Base-by-base conservation (phyloP, 2,329 filamentous ascomycete genomes). In the Sphaerulina populicola region DNA sequence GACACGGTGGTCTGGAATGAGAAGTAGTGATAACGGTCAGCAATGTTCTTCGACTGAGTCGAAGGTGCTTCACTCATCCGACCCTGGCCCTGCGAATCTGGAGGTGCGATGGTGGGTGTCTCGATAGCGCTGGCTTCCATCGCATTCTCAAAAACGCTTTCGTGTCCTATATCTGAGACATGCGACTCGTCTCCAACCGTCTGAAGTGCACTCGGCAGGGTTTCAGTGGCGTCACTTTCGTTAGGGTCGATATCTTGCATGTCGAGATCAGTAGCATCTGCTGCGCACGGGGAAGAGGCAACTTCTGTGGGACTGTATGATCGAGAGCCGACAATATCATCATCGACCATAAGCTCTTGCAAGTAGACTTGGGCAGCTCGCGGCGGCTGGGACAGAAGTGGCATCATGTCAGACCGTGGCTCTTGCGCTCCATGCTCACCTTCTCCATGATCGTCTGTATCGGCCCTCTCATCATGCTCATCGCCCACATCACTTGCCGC, bases 1-100 rank as follows among this genome's bases (percentile, higher is more conserved):
- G 57, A 49, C 4, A 29, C 48, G 5, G 30, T 39, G 2, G 54
- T 46, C 37, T 57, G 52, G 23, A 57, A 54, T 12, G 54, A 57
- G 37, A 55, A 52, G 40, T 53, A 51, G 35, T 46, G 41, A 33
- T 53, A 46, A n/a, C 29, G 33, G 15, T 55, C 53, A 15, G 18
- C 29, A 38, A 50, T 38, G 27, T 40, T 52, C 9, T 36, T 48
- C 7, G 30, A 15, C 45, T 52, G 52, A 4, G 49, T 45, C 9
- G 52, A 48, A 23, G 44, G 36, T 18, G 42, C 31, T 37, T 37
- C 44, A 7, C 31, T 14, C 40, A 35, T 31, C 30, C 42, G 46
- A 33, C 39, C 42, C 6, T 43, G 38, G 36, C 8, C 15, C 39
- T 30, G 46, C n/a, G 10, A 39, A 4, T 10, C 9, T 6, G 36